These are phyloP conservation scores for Neodidymelliopsis sp. DNA, from an alignment of 2,329 filamentous ascomycete genomes.

Conservation along the genomic window DNA sequence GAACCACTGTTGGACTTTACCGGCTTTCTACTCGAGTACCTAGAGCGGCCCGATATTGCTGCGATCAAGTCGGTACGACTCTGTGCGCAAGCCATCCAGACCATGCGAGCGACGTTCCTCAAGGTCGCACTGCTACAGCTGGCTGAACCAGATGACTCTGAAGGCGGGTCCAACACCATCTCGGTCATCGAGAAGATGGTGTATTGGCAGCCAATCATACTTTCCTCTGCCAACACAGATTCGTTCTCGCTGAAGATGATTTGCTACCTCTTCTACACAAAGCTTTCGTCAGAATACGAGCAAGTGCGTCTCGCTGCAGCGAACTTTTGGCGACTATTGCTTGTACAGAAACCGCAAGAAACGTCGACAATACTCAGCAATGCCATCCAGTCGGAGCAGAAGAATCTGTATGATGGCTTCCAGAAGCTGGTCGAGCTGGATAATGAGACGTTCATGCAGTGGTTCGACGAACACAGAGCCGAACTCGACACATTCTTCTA, in stretches of 20 bases:
- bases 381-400: conserved; percentile 73
- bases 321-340: conserved; percentile 86
- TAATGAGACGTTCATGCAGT: conserved; percentile 83
- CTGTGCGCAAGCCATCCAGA: conserved; percentile 81
- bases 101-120: conserved; percentile 79
- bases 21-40: conserved; percentile 83
- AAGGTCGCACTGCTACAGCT: conserved; percentile 80
- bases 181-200: conserved; percentile 83
- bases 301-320: conserved; percentile 78
- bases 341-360: conserved; percentile 91
- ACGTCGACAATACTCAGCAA: conserved; percentile 76
- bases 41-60: conserved; percentile 84
- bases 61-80: conserved; percentile 87
- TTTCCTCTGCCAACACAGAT: conserved; percentile 78
- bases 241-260: conserved; percentile 84
- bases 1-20: conserved; percentile 85
- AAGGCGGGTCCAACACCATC: conserved; percentile 69
- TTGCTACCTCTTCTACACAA: conserved; percentile 92
- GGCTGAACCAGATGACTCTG: conserved; percentile 78
- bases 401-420: conserved; percentile 76
- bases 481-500: conserved; percentile 86
- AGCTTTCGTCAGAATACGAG: conserved; percentile 75
- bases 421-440: conserved; percentile 86
- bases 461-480: conserved; percentile 83
- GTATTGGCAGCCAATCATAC: conserved; percentile 94